These are phyloP conservation scores for Neltuma alba DNA, from an alignment of 306 rosid species.

Conservation along the genomic window DNA sequence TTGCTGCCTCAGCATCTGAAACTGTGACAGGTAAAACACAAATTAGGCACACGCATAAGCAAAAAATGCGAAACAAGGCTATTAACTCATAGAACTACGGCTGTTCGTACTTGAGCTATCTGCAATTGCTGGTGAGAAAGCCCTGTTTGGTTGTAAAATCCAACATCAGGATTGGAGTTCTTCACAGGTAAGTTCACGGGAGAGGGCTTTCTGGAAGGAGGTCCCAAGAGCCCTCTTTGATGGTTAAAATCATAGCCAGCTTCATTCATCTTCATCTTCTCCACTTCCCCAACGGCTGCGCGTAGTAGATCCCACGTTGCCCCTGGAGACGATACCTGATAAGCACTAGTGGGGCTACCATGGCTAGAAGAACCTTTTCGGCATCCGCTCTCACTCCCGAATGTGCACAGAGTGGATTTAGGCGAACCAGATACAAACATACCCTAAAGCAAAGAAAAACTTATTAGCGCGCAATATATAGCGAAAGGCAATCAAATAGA, in stretches of 20 bases:
- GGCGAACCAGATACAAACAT: slow-evolving; percentile 52
- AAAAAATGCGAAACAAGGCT: neutral
- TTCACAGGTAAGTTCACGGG: slow-evolving; percentile 34
- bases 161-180: slow-evolving; percentile 34
- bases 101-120: slow-evolving; percentile 47
- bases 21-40: slow-evolving; percentile 22
- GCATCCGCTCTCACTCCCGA: slow-evolving; percentile 54
- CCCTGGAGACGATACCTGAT: slow-evolving; percentile 33
- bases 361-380: slow-evolving; percentile 53
- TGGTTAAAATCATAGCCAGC: slow-evolving; percentile 27
- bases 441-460: slow-evolving; percentile 26
- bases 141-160: slow-evolving; percentile 36
- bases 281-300: slow-evolving; percentile 76
- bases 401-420: slow-evolving; percentile 62
- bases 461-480: neutral
- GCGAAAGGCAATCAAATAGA: neutral
- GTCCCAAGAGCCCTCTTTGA: slow-evolving; percentile 35
- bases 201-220: slow-evolving; percentile 38
- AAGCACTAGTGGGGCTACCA: slow-evolving; percentile 59
- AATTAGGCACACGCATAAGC: neutral
- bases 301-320: slow-evolving; percentile 69
- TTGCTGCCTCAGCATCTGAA: slow-evolving; percentile 57
- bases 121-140: slow-evolving; percentile 60
- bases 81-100: neutral
- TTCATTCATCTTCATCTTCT: slow-evolving; percentile 55